Conservation (phyloP, 2,329 filamentous ascomycete species). For the Xylariaceae sp. region DNA sequence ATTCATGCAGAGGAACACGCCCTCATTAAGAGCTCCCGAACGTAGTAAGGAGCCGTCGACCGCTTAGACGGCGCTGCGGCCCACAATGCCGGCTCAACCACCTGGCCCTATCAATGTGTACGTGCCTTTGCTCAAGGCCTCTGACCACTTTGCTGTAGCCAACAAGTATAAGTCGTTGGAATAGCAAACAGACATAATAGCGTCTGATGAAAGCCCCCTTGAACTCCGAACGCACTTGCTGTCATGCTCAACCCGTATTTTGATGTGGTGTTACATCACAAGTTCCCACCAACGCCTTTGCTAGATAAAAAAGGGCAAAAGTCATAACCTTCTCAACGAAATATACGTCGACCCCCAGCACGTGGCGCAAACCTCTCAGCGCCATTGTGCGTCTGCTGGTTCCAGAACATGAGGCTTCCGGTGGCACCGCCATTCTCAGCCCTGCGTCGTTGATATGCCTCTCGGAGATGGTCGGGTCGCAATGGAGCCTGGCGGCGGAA, state of each 20-base stretch:
- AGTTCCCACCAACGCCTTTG: conserved; percentile 9
- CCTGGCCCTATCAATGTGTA: too few species aligned
- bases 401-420: conserved; percentile 59
- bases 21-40: too few species aligned
- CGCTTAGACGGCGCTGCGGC: too few species aligned
- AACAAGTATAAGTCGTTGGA: too few species aligned
- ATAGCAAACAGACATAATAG: too few species aligned
- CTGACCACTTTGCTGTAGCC: too few species aligned
- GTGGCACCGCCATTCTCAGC: conserved; percentile 60
- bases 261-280: not conserved
- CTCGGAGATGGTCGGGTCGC: conserved; percentile 70
- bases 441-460: conserved; percentile 69
- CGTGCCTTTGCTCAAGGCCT: too few species aligned
- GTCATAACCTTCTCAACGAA: conserved; percentile 39
- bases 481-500: conserved; percentile 54
- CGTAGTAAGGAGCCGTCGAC: too few species aligned
- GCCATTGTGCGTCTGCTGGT: conserved; percentile 58
- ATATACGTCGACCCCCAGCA: conserved; percentile 52
- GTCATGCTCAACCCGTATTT: conserved; percentile 4
- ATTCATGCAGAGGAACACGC: too few species aligned
- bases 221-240: not conserved
- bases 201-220: not conserved
- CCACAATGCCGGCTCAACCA: too few species aligned
- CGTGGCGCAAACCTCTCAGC: conserved; percentile 57
- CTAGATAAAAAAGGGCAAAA: not conserved